Conservation (phyloP, 306 rosid genomes). For the Gastrolobium bilobum region DNA sequence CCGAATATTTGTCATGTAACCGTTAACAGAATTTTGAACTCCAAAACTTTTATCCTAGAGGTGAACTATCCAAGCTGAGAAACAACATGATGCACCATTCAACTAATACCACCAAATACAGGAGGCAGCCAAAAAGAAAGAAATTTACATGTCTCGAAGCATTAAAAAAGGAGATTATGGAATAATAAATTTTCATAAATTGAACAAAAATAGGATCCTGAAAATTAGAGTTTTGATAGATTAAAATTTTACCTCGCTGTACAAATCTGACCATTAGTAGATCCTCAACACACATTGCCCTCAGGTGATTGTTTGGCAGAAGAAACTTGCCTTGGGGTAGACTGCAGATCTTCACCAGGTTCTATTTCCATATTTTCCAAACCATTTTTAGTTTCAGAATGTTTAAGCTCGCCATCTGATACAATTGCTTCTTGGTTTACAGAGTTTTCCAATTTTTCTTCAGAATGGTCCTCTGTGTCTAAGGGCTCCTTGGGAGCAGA, state of each 20-base stretch:
- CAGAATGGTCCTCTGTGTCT: conserved; percentile 53
- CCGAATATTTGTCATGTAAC: conserved; percentile 57
- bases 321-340: conserved; percentile 52
- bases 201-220: conserved; percentile 54
- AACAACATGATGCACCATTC: conserved; percentile 60
- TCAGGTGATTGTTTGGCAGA: conserved; percentile 61
- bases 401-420: conserved; percentile 56
- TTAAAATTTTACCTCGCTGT: conserved; percentile 83
- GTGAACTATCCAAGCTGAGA: conserved; percentile 56
- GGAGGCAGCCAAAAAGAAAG: conserved; percentile 66
- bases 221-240: conserved; percentile 62
- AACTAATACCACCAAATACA: conserved; percentile 64
- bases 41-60: conserved; percentile 60
- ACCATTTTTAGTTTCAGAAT: conserved; percentile 48
- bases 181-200: conserved; percentile 59
- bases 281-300: conserved; percentile 59
- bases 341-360: conserved; percentile 56
- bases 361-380: conserved; percentile 59
- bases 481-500: conserved; percentile 59
- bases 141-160: conserved; percentile 72
- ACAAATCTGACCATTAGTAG: conserved; percentile 70
- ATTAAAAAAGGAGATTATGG: conserved; percentile 52
- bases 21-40: conserved; percentile 53
- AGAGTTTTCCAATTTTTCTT: conserved; percentile 47
- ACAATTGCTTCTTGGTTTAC: conserved; percentile 52